These are phyloP conservation scores for Gnomoniopsis smithogilvyi DNA, from an alignment of 2,329 filamentous ascomycete species.

Conservation along the genomic window DNA sequence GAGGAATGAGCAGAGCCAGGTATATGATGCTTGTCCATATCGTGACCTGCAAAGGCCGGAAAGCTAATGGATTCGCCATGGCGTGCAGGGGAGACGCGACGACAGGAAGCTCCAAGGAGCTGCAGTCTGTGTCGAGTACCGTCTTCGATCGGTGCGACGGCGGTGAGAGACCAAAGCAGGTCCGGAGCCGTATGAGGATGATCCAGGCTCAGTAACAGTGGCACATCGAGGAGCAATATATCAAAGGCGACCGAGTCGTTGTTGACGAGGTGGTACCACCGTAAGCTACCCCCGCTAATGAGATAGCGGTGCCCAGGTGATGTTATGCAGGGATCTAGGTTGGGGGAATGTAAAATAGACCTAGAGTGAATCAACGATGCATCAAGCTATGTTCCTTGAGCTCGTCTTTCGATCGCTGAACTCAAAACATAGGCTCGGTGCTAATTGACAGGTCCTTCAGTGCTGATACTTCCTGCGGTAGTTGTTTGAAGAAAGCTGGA, in stretches of 20 bases:
- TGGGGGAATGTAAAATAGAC: no score
- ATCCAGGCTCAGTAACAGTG: not conserved
- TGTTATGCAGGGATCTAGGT: not conserved
- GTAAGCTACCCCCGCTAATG: not conserved
- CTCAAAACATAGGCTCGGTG: no score
- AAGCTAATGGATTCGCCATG: slow-evolving; percentile 61
- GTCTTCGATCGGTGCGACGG: not conserved
- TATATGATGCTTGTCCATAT: slow-evolving; percentile 76
- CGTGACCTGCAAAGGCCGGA: slow-evolving; percentile 77
- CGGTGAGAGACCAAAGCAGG: not conserved
- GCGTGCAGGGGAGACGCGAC: not conserved
- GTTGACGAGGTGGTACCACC: not conserved
- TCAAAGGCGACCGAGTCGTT: not conserved
- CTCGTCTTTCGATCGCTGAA: no score
- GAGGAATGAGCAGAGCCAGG: slow-evolving; percentile 69
- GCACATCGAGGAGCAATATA: not conserved
- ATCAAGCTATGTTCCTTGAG: not conserved
- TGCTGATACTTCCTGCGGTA: not conserved
- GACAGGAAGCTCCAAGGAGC: not conserved
- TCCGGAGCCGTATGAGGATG: not conserved
- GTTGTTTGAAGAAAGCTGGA: not conserved
- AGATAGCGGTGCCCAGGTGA: not conserved
- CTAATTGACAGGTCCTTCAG: no score
- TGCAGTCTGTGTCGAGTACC: not conserved
- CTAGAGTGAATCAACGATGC: no score